These are phyloP conservation scores for Phytopythium sindhum DNA, from an alignment of 352 stramenopile species.

Conservation along the genomic window DNA sequence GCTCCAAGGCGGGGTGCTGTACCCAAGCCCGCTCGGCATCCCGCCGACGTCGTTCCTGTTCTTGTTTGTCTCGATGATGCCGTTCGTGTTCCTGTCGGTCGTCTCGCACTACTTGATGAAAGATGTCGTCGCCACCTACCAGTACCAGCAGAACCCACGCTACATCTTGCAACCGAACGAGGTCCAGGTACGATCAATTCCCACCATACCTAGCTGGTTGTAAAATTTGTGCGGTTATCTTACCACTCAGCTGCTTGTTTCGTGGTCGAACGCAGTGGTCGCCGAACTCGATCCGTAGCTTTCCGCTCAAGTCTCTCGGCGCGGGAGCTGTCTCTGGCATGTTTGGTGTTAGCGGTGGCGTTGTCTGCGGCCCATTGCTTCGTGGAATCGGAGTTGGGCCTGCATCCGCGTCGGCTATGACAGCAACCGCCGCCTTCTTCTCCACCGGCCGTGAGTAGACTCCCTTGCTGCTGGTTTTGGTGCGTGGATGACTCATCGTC, in stretches of 20 bases:
- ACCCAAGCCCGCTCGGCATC: conserved; percentile 87
- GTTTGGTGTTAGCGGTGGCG: conserved; percentile 90
- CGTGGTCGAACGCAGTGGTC: conserved; percentile 32
- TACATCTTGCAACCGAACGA: conserved; percentile 41
- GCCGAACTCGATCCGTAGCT: conserved; percentile 45
- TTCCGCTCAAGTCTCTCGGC: conserved; percentile 80
- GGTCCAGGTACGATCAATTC: conserved; percentile 32
- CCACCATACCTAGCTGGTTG: background rate
- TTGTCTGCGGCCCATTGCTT: conserved; percentile 89
- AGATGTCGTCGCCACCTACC: conserved; percentile 29
- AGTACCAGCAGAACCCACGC: conserved; percentile 29
- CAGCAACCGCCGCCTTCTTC: conserved; percentile 41
- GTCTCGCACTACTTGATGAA: conserved; percentile 62
- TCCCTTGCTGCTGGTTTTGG: background rate
- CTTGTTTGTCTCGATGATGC: conserved; percentile 57
- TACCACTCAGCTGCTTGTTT: background rate
- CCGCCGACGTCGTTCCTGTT: conserved; percentile 80
- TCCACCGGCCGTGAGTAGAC: conserved; percentile 30
- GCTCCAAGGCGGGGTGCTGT: conserved; percentile 84
- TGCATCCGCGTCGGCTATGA: conserved; percentile 70
- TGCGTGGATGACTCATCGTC: background rate
- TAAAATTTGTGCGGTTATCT: background rate
- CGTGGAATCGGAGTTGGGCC: conserved; percentile 84
- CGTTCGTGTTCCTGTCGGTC: conserved; percentile 66
- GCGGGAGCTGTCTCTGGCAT: conserved; percentile 89